phyloP scores from a whole-genome alignment of 148 eudicot species.

The Chenopodium quinoa region DNA sequence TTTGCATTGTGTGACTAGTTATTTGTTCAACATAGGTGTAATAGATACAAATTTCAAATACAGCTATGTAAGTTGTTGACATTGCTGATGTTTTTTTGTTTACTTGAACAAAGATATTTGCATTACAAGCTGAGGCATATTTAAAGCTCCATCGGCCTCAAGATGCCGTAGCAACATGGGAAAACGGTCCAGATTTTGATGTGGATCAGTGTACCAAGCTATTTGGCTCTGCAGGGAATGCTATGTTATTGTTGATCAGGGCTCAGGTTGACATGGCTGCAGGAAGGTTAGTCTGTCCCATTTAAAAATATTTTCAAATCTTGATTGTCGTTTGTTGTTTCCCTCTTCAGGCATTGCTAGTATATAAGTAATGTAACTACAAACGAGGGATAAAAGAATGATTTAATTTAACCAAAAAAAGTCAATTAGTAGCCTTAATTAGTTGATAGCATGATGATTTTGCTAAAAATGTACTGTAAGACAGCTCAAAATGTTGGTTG shows the following conservation, averaged over 20 bases:
- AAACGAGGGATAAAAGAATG: background rate
- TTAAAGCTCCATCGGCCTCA: conserved; percentile 68
- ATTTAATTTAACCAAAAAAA: conserved; percentile 19
- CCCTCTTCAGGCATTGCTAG: conserved; percentile 1
- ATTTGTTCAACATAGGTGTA: background rate
- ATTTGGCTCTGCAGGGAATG: conserved; percentile 65
- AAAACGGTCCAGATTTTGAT: conserved; percentile 60
- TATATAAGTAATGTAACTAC: background rate
- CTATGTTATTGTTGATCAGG: conserved; percentile 56
- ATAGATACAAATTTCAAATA: background rate
- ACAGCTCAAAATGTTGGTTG: conserved; percentile 37
- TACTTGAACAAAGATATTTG: conserved; percentile 44
- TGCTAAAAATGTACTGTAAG: conserved; percentile 31
- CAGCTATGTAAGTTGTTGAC: background rate
- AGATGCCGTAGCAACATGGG: conserved; percentile 67
- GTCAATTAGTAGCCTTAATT: conserved; percentile 12
- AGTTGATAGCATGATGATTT: conserved; percentile 28
- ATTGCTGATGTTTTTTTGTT: conserved; percentile 3
- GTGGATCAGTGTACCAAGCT: conserved; percentile 59
- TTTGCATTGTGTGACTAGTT: background rate
- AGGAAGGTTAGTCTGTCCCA: conserved; percentile 62
- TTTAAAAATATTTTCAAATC: conserved; percentile 6
- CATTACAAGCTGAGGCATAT: conserved; percentile 84
- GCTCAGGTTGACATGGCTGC: conserved; percentile 84
- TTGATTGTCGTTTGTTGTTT: background rate